Percentiles rank a stretch among this genome's conserved stretches.
Conservation (phyloP, 2,329 filamentous ascomycete species). For the Clonostachys rosea region DNA sequence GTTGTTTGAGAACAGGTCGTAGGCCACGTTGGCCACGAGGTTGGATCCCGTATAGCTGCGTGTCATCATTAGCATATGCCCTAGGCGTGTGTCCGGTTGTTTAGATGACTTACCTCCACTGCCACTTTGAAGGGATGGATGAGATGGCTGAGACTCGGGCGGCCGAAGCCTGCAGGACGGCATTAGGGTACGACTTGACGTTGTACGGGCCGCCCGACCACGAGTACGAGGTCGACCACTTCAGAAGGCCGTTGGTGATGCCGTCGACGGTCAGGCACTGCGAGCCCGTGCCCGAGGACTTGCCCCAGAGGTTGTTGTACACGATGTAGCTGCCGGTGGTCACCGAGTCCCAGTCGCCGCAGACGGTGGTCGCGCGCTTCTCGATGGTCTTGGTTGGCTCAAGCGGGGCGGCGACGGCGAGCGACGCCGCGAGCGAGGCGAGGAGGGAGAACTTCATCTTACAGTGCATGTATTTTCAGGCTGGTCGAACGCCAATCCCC, state of each 20-base stretch:
- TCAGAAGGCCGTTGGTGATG: slow-evolving; percentile 20
- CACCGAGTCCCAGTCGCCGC: slow-evolving; percentile 14
- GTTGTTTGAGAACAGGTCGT: slow-evolving; percentile 54
- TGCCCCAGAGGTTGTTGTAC: slow-evolving; percentile 38
- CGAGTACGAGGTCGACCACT: slow-evolving; percentile 31
- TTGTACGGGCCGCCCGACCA: slow-evolving; percentile 27
- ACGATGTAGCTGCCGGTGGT: slow-evolving; percentile 11
- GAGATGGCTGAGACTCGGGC: slow-evolving; percentile 18
- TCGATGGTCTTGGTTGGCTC: slow-evolving; percentile 1
- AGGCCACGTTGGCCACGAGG: slow-evolving; percentile 52
- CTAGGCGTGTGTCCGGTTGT: neutral
- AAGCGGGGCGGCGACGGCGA: neutral
- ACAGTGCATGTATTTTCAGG: too few relatives aligned
- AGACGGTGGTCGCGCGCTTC: slow-evolving; percentile 10
- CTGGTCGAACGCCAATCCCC: too few relatives aligned
- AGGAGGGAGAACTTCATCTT: neutral
- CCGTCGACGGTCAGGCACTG: slow-evolving; percentile 32
- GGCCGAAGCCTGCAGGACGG: slow-evolving; percentile 22
- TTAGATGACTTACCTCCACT: slow-evolving; percentile 16
- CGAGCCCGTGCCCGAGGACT: slow-evolving; percentile 21
- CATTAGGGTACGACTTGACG: slow-evolving; percentile 39
- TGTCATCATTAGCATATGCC: neutral
- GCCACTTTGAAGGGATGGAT: slow-evolving; percentile 23
- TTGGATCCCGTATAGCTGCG: slow-evolving; percentile 20
- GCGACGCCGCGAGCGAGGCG: neutral